Base-by-base conservation (phyloP, 148 eudicot species). In the Silene conica region DNA sequence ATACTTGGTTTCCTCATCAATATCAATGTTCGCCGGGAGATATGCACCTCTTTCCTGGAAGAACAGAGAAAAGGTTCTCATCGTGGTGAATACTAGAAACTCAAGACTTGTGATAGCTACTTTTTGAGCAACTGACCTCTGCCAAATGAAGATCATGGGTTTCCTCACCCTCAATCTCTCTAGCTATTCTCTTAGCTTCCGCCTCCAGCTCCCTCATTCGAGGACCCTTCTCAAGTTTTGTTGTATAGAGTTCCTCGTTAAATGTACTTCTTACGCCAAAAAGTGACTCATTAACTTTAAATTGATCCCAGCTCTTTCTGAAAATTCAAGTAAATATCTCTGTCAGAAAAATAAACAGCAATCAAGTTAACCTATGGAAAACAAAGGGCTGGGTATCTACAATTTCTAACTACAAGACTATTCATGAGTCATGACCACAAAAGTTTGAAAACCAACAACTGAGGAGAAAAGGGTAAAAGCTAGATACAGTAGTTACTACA, bases 191-290 rank as follows among this genome's bases (percentile, higher is more conserved):
- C 79, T 75, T 67, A 58, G 99, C 99, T 79, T 86, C 88, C 77
- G 74, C 92, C 78, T 96, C 99, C 73, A 87, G 78, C 71, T 92
- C 92, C 83, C 90, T 86, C 84, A 60, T 92, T 68, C 89, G 92
- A 68, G 97, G 96, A 26, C 97, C 99, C 83, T 75, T 90, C 72
- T 92, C 94, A 71, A 96, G 94, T 79, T 88, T 96, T 58, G 99
- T 96, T n/a, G 97, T 96, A 83, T 96, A 96, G 57, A 96, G 89
- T 14, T 96, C 99, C 89, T 96, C 99, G 70, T 96, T 77, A 57
- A 96, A 96, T 65, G 99, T 96, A 84, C 99, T 96, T 71, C 86
- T 92, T 4, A 96, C 97, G 66, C 99, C 99, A 82, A 96, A 96
- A 62, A 96, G 79, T 38, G 88, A 67, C 86, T 86, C 96, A 76